A percentile compares a stretch with the other conserved stretches of the same genome.
These are phyloP conservation scores for Aspergillus latus DNA, from an alignment of 2,329 filamentous ascomycete species.

Conservation along the genomic window DNA sequence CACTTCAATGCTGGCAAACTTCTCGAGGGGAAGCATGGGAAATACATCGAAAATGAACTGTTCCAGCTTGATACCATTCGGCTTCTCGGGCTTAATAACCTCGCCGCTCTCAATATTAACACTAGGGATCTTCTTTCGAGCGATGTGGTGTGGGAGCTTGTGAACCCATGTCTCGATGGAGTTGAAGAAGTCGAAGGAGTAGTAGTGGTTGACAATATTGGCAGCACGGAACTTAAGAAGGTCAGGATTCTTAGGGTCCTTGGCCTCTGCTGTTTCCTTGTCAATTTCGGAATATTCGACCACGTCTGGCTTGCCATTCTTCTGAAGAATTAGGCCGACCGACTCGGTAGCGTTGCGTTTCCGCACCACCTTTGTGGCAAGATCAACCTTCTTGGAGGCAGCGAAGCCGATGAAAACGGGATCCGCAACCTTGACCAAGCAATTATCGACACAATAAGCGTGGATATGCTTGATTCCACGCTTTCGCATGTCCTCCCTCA, in stretches of 20 bases:
- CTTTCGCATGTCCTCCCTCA: constrained; percentile 82
- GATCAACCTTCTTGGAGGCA: constrained; percentile 83
- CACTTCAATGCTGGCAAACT: constrained; percentile 95
- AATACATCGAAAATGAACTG: constrained; percentile 99
- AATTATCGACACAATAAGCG: constrained; percentile 98
- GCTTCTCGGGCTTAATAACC: constrained; percentile 84
- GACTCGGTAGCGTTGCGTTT: constrained; percentile 97
- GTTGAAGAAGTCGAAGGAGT: constrained; percentile 90
- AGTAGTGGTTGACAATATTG: constrained; percentile 99
- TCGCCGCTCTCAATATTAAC: constrained; percentile 74
- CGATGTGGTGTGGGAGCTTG: constrained; percentile 90
- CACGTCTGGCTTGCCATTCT: constrained; percentile 94
- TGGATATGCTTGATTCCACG: constrained; percentile 94
- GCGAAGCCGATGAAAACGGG: constrained; percentile 94
- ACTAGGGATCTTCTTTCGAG: constrained; percentile 96
- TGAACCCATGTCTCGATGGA: constrained; percentile 83
- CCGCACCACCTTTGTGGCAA: constrained; percentile 98
- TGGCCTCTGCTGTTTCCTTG: constrained; percentile 80
- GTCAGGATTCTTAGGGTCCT: constrained; percentile 74
- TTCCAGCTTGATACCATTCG: constrained; percentile 98
- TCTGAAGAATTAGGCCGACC: constrained; percentile 88
- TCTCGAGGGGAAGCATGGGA: constrained; percentile 77
- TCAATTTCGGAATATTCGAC: constrained; percentile 99
- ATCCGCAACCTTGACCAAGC: constrained; percentile 97
- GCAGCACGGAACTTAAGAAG: constrained; percentile 94